These are phyloP conservation scores for Calonectria multiphialidica DNA, from an alignment of 2,329 filamentous ascomycete genomes.

Conservation along the genomic window DNA sequence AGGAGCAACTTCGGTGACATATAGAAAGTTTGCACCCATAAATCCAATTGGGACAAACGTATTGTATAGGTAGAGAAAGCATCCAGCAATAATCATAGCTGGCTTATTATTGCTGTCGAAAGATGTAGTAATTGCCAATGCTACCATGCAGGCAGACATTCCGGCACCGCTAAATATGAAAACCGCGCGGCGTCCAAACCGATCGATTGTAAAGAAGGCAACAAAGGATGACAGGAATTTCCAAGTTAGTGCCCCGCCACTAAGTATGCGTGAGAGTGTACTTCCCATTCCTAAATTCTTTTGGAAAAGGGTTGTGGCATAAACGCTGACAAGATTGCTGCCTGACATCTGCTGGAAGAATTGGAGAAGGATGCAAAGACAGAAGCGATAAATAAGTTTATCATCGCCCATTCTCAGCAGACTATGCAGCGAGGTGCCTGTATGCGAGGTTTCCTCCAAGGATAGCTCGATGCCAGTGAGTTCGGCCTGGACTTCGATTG, in stretches of 20 bases:
- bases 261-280: neutral
- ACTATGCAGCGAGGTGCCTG: neutral
- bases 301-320: neutral
- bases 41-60: neutral
- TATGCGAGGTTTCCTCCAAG: neutral
- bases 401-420: neutral
- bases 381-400: neutral
- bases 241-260: neutral
- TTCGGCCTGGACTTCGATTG: neutral
- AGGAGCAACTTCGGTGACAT: neutral
- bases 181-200: neutral
- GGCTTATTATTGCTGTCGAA: neutral
- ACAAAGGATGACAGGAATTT: neutral
- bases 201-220: neutral
- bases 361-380: neutral
- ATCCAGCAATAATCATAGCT: neutral
- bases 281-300: neutral
- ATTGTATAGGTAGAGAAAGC: neutral
- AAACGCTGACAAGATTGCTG: neutral
- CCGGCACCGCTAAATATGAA: neutral
- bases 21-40: neutral
- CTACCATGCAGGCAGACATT: neutral
- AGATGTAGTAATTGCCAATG: neutral
- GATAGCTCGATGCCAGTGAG: neutral
- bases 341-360: neutral